Base-by-base conservation (phyloP, 148 eudicot genomes). In the Simmondsia chinensis region DNA sequence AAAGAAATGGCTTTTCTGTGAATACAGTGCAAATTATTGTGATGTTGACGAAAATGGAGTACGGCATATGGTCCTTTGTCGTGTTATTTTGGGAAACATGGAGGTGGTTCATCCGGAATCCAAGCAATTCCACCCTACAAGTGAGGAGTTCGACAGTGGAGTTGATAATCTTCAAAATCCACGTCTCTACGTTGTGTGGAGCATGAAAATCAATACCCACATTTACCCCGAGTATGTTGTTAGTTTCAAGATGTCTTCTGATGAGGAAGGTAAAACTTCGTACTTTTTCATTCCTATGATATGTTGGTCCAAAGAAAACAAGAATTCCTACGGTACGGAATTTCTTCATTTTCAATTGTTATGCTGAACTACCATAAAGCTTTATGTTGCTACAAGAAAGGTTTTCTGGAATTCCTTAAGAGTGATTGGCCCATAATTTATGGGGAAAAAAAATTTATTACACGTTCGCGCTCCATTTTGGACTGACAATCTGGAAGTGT, bases 31-130 rank as follows among this genome's bases (percentile, higher is more conserved):
- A 54, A 64, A 35, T 27, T 59, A 30, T 39, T 74, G 74, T 58
- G 86, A 86, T 74, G 78, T 77, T 77, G 94, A 91, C 75, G 95
- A 91, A 73, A 79, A 82, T 72, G 95, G 87, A 13, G 51, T 72
- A 39, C 76, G 57, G 37, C 62, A 70, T 57, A 71, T 86, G 86
- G 67, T 79, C 30, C 67, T 85, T 18, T 85, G 99, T 52, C 94
- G 89, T 41, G 99, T 91, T 29, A 75, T 82, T 64, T 56, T 86
- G 94, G 99, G 96, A 64, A 86, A 79, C 33, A 79, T 79, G 83
- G 99, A 91, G 77, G 63, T 75, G 65, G 70, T 91, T 58, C 54
- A 52, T 39, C 68, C 59, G 59, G 95, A 82, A 61, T 79, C 88
- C 35, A 77, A 77, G 62, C 95, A 82, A 66, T 74, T 64, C 59